Evolutionary conservation across 2,329 filamentous ascomycete genomes (phyloP).

Genomic region (Mariannaea sp.): DNA sequence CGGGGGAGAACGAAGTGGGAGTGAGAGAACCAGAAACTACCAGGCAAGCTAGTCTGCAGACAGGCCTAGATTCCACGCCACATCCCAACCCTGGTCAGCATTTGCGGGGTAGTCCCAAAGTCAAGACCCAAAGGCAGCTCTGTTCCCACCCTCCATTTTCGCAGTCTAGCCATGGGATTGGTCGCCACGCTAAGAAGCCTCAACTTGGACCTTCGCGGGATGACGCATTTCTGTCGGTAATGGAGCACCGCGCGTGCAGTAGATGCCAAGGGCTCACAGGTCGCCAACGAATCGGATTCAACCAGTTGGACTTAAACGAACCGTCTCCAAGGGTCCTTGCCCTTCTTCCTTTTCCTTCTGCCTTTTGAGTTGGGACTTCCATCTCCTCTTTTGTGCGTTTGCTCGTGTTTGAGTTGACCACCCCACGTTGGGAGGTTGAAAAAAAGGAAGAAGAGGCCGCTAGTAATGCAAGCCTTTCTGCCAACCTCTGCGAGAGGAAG

Average conservation of each 20-base stretch:
- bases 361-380: too few relatives aligned
- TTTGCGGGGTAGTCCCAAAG: constrained; percentile 19
- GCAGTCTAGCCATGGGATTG: constrained; percentile 7
- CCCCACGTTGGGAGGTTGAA: constrained; percentile 5
- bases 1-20: neutral
- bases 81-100: neutral
- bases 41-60: too few relatives aligned
- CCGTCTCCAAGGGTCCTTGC: constrained; percentile 15
- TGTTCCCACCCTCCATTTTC: neutral
- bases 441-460: too few relatives aligned
- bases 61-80: constrained; percentile 5
- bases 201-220: constrained; percentile 30
- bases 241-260: constrained; percentile 17
- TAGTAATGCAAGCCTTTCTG: neutral
- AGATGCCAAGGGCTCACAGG: constrained; percentile 15
- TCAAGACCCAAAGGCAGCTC: neutral
- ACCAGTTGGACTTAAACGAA: constrained; percentile 1
- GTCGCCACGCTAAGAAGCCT: constrained; percentile 18
- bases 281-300: constrained; percentile 30
- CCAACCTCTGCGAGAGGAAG: neutral
- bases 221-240: constrained; percentile 40
- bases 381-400: too few relatives aligned
- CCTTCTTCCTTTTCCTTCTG: neutral
- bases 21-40: too few relatives aligned
- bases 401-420: neutral